Evolutionary conservation across 192 early-diverging fungal genomes (phyloP), one percentile per base, ranked within the genome.

Genomic region (Backusella luteola): DNA sequence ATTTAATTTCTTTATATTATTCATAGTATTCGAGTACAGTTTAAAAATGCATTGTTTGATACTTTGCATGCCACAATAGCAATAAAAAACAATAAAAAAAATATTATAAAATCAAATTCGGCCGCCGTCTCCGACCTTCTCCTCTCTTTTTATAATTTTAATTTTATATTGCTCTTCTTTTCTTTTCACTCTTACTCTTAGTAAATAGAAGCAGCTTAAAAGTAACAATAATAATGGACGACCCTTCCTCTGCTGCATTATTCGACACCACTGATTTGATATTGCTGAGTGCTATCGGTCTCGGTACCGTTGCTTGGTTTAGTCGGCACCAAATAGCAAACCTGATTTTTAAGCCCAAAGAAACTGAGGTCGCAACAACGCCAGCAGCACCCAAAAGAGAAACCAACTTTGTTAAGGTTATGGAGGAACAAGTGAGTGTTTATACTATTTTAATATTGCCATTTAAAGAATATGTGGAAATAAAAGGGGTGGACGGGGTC

Each of bases 401-500:
- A 70, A 73, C 76, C 36, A 84, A 84, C 75, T 90, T 90, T 81
- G 84, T 90, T 8, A 83, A 90, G 69, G 82, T 83, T 26, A 90
- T 90, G 88, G 75, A 79, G 53, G 79, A 90, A 63, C 83, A 85
- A 32, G 88, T 86, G 84, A 77, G 80, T 81, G 32, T 9, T 39
- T 3, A 14, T 15, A 11, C 73, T 36, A 41, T 32, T 32, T 32
- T 32, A 32, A 32, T 32, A 3, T 66, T 38, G 53, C 8, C 8
- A 8, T 11, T 21, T 56, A 21, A 21, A 56, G n/a, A 63, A 23
- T 0, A 53, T 21, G 21, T 53, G 52, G 21, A 36, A 39, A 29
- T 35, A 14, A 32, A 32, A n/a, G 26, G 6, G 12, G 38, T 3
- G 11, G 38, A 12, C 2, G 38, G 9, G 38, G 9, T 34, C 41